These are phyloP conservation scores for Syzygium malaccense DNA, from an alignment of 441 rosid genomes.

Conservation along the genomic window DNA sequence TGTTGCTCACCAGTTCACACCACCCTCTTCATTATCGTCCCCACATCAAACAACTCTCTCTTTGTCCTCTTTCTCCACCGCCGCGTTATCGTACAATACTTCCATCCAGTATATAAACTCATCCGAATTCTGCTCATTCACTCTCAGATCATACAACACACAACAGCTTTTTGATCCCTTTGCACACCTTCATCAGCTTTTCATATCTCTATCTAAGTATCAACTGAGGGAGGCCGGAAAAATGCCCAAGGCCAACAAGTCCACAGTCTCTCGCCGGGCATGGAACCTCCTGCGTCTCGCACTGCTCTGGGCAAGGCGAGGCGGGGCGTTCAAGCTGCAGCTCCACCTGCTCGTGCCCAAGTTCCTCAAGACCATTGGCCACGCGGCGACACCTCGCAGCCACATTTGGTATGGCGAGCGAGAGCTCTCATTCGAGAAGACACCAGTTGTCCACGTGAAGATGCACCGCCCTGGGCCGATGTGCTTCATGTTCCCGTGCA, in stretches of 20 bases:
- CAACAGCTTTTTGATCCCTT: not conserved
- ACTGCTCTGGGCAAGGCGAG: slow-evolving; percentile 68
- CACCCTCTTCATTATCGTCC: not conserved
- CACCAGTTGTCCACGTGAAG: slow-evolving; percentile 61
- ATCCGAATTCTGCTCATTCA: not conserved
- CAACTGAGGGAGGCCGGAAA: not conserved
- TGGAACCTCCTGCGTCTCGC: slow-evolving; percentile 64
- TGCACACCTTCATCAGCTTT: not conserved
- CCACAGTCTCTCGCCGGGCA: slow-evolving; percentile 17
- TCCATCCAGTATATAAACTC: not conserved
- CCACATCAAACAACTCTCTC: not conserved
- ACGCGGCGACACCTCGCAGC: slow-evolving; percentile 6
- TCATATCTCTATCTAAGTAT: not conserved
- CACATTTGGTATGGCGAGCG: slow-evolving; percentile 36
- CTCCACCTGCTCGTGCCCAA: slow-evolving; percentile 39
- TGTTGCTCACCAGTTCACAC: not conserved
- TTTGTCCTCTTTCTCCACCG: not conserved
- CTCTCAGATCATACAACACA: not conserved
- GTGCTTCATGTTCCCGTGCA: slow-evolving; percentile 71
- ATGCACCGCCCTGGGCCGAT: slow-evolving; percentile 68
- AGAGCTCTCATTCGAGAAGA: slow-evolving; percentile 77
- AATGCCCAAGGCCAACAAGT: slow-evolving; percentile 29
- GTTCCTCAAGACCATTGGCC: slow-evolving; percentile 44
- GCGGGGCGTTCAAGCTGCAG: slow-evolving; percentile 50
- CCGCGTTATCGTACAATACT: not conserved